Percentiles rank a stretch among this genome's conserved stretches.
Evolutionary conservation across 2,329 filamentous ascomycete genomes (phyloP).

Genomic region (Pseudocercospora fuligena): DNA sequence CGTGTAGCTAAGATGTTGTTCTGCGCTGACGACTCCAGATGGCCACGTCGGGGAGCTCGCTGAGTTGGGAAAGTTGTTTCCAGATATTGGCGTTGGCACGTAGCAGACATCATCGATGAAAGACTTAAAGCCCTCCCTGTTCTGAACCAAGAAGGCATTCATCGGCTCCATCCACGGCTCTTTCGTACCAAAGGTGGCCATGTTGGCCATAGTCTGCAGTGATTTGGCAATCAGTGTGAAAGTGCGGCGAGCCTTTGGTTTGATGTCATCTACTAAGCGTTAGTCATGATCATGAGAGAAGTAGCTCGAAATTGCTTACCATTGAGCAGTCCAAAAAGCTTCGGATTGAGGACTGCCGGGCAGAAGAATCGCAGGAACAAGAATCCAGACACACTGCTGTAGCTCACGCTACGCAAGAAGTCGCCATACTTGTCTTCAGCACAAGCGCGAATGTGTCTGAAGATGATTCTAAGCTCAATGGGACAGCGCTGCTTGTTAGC

Average conservation of each 20-base stretch:
- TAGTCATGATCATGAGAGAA: constrained; percentile 11
- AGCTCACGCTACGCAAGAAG: constrained; percentile 84
- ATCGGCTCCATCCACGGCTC: constrained; percentile 99
- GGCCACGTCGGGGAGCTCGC: constrained; percentile 34
- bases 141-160: constrained; percentile 80
- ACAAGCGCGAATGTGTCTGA: constrained; percentile 89
- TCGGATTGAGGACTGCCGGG: constrained; percentile 93
- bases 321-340: constrained; percentile 84
- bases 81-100: constrained; percentile 70
- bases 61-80: constrained; percentile 50
- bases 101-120: constrained; percentile 88
- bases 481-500: constrained; percentile 76
- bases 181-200: constrained; percentile 89
- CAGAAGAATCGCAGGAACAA: constrained; percentile 94
- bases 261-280: constrained; percentile 72
- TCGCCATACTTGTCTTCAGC: constrained; percentile 94
- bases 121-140: constrained; percentile 79
- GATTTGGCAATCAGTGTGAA: constrained; percentile 92
- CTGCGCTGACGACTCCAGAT: constrained; percentile 36
- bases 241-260: constrained; percentile 80
- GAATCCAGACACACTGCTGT: constrained; percentile 94
- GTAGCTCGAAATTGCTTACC: constrained; percentile 49
- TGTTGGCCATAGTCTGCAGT: constrained; percentile 85
- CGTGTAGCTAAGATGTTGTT: constrained; percentile 64
- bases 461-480: constrained; percentile 78